A percentile compares a stretch with the other conserved stretches of the same genome.
Conservation (phyloP, 2,329 filamentous ascomycete genomes). For the Graphium sp. region DNA sequence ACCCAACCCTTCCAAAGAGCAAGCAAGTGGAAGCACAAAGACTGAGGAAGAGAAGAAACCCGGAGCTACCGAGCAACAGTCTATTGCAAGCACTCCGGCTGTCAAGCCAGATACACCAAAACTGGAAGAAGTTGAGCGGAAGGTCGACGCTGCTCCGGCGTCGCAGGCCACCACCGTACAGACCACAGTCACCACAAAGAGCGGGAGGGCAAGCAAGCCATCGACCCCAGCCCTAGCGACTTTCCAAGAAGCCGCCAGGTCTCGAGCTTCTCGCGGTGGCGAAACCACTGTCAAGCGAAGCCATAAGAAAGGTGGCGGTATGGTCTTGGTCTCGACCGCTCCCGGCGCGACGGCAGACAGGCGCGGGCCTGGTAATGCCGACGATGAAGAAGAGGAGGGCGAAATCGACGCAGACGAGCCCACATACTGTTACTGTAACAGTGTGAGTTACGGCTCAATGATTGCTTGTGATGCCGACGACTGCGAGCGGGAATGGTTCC, state of each 20-base stretch:
- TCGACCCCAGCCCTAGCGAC: slow-evolving; percentile 44
- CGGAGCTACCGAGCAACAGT: slow-evolving; percentile 30
- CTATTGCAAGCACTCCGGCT: slow-evolving; percentile 9
- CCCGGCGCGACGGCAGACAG: slow-evolving; percentile 9
- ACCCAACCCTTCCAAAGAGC: slow-evolving; percentile 8
- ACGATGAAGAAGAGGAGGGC: slow-evolving; percentile 23
- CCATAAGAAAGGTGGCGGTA: slow-evolving; percentile 42
- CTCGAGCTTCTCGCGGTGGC: slow-evolving; percentile 32
- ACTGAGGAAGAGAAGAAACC: slow-evolving; percentile 19
- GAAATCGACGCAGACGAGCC: slow-evolving; percentile 56
- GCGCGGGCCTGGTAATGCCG: slow-evolving; percentile 10
- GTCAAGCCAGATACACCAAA: slow-evolving; percentile 13
- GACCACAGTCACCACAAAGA: slow-evolving; percentile 43
- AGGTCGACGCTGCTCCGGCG: slow-evolving; percentile 4
- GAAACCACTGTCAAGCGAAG: slow-evolving; percentile 24
- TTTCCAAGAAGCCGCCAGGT: slow-evolving; percentile 38
- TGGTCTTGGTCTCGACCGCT: too few species aligned
- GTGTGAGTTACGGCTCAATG: slow-evolving; percentile 72
- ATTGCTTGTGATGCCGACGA: slow-evolving; percentile 62
- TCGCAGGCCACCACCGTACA: slow-evolving; percentile 9
- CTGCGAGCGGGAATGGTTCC: slow-evolving; percentile 69
- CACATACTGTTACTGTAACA: slow-evolving; percentile 65
- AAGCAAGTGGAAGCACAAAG: slow-evolving; percentile 13
- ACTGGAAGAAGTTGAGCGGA: slow-evolving; percentile 12
- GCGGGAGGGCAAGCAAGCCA: slow-evolving; percentile 48